phyloP scores from a whole-genome alignment of 331 rosid species.

The Rhamnella rubrinervis region DNA sequence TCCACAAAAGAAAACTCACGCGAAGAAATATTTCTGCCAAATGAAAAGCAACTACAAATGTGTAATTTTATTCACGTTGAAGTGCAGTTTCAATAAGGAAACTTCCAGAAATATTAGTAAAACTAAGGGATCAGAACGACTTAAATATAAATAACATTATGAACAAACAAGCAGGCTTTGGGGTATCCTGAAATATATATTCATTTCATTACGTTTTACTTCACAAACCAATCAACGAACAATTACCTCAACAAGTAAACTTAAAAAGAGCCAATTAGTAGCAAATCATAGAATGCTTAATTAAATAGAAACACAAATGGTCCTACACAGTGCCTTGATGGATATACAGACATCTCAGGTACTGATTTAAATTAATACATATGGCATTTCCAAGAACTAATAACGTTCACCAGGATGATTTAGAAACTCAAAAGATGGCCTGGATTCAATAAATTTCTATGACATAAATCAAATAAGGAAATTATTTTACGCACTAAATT shows the following conservation, averaged over 20 bases:
- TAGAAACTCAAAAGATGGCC: background rate
- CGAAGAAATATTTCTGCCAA: constrained; percentile 47
- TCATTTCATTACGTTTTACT: background rate
- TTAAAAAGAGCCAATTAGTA: background rate
- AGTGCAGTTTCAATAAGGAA: background rate
- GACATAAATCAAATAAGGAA: background rate
- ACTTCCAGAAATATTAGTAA: background rate
- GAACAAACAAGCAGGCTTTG: background rate
- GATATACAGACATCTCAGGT: background rate
- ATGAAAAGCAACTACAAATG: constrained; percentile 2
- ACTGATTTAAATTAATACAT: background rate
- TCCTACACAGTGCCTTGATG: background rate
- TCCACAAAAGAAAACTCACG: constrained; percentile 36
- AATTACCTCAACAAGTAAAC: background rate
- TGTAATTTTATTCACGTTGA: background rate
- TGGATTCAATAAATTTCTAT: background rate
- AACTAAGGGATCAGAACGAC: background rate
- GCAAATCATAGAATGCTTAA: constrained; percentile 2
- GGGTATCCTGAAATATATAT: background rate
- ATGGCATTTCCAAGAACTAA: background rate
- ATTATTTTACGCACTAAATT: background rate
- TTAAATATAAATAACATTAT: background rate
- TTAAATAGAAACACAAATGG: background rate
- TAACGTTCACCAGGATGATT: background rate
- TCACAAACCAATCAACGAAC: background rate